These are phyloP conservation scores for Lentinus tigrinus DNA, from an alignment of 768 basidiomycete genomes.

Conservation along the genomic window DNA sequence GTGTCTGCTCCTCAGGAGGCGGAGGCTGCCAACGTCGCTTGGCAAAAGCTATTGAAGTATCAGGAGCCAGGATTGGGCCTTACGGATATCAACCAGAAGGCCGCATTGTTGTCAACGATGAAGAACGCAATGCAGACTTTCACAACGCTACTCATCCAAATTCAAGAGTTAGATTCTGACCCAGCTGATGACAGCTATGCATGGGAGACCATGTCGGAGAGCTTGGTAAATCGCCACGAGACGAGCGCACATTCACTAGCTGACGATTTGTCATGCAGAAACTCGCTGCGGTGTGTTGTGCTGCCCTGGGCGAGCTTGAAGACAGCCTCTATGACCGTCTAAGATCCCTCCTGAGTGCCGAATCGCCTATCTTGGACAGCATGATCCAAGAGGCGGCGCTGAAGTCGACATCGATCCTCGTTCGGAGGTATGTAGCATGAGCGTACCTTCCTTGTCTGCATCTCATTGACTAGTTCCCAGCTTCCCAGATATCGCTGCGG, in stretches of 20 bases:
- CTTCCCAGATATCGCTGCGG: slow-evolving; percentile 75
- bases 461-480: slow-evolving; percentile 36
- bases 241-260: neutral
- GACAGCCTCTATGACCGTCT: slow-evolving; percentile 67
- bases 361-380: slow-evolving; percentile 78
- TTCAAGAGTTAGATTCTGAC: slow-evolving; percentile 79
- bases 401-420: slow-evolving; percentile 80
- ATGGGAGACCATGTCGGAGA: slow-evolving; percentile 92
- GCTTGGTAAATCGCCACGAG: slow-evolving; percentile 52
- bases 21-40: slow-evolving; percentile 81
- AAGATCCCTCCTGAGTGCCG: slow-evolving; percentile 73
- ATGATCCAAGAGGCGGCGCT: slow-evolving; percentile 88
- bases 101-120: slow-evolving; percentile 45
- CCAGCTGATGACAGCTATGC: slow-evolving; percentile 84
- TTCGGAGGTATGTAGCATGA: slow-evolving; percentile 62
- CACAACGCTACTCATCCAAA: slow-evolving; percentile 71
- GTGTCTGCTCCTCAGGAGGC: slow-evolving; percentile 56
- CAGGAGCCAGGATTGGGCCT: slow-evolving; percentile 44
- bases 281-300: slow-evolving; percentile 79
- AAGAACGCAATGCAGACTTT: slow-evolving; percentile 73
- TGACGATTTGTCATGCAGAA: slow-evolving; percentile 49
- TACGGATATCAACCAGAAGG: slow-evolving; percentile 25
- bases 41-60: slow-evolving; percentile 64
- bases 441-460: neutral
- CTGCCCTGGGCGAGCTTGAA: slow-evolving; percentile 68